Conservation (phyloP, 352 stramenopile species). For the Globisporangium canariense region DNA sequence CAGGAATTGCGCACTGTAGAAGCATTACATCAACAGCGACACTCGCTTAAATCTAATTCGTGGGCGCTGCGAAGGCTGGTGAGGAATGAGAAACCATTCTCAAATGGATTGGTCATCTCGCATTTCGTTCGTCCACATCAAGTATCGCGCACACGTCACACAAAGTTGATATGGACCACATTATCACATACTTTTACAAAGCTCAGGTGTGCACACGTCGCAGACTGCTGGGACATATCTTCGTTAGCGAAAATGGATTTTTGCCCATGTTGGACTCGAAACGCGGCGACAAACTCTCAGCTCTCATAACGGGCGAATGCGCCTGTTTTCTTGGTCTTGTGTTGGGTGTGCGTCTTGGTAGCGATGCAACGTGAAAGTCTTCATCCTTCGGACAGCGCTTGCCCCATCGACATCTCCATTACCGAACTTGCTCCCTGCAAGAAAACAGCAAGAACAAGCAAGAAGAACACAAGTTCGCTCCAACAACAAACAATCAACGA, state of each 20-base stretch:
- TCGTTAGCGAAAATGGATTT: constrained; percentile 4
- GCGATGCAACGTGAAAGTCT: neutral
- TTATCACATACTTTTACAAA: constrained; percentile 6
- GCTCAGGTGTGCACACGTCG: constrained; percentile 20
- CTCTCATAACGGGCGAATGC: neutral
- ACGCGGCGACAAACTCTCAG: neutral
- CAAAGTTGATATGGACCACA: constrained; percentile 3
- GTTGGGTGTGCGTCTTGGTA: neutral
- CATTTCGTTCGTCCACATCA: constrained; percentile 1
- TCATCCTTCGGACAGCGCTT: neutral
- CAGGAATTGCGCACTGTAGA: no score
- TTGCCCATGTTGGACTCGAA: constrained; percentile 11
- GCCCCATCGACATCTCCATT: neutral
- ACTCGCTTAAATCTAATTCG: neutral
- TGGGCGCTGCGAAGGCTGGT: neutral
- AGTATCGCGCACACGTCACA: constrained; percentile 2
- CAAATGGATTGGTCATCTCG: neutral
- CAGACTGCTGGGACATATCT: constrained; percentile 13
- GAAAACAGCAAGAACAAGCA: neutral
- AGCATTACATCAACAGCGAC: no score
- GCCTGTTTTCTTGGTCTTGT: neutral
- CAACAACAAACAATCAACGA: neutral
- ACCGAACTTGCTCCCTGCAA: neutral
- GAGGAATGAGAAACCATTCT: constrained; percentile 3
- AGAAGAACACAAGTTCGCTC: neutral